Percentiles rank a stretch among this genome's conserved stretches.
Conservation (phyloP, 176 grass and related monocot genomes). For the Oryza brachyantha region DNA sequence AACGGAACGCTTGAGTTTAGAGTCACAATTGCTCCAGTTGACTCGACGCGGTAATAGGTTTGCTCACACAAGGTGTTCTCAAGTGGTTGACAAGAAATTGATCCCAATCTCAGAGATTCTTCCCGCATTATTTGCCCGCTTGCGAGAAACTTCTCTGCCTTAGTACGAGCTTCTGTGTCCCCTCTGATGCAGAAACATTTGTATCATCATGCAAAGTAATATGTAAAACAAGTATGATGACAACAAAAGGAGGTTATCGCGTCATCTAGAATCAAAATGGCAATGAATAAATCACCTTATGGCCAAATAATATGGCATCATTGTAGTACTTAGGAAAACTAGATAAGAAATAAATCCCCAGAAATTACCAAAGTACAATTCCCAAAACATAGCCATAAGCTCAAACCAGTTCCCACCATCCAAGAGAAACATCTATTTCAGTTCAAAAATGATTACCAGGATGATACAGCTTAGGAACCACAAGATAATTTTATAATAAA, state of each 20-base stretch:
- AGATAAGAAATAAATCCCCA: not conserved
- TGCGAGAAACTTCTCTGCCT: constrained; percentile 42
- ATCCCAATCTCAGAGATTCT: constrained; percentile 57
- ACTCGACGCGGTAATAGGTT: constrained; percentile 52
- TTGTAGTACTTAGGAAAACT: not conserved
- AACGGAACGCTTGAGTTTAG: constrained; percentile 61
- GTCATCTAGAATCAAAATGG: constrained; percentile 1
- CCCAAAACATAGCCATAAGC: not conserved
- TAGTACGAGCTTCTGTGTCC: constrained; percentile 39
- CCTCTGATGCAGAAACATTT: constrained; percentile 44
- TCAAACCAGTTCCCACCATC: not conserved
- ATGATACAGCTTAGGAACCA: no score
- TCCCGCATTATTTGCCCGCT: constrained; percentile 73
- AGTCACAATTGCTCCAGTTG: constrained; percentile 74
- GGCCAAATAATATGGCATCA: not conserved
- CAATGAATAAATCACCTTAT: not conserved
- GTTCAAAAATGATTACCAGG: no score
- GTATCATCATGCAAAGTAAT: not conserved
- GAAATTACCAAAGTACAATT: not conserved
- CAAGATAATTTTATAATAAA: not conserved
- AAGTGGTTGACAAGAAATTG: constrained; percentile 43
- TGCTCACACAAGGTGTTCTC: constrained; percentile 37
- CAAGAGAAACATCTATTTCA: not conserved
- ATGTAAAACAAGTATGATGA: not conserved
- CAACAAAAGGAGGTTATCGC: not conserved